Evolutionary conservation across 768 basidiomycete species (phyloP).

Genomic region (Mycena alexandri): DNA sequence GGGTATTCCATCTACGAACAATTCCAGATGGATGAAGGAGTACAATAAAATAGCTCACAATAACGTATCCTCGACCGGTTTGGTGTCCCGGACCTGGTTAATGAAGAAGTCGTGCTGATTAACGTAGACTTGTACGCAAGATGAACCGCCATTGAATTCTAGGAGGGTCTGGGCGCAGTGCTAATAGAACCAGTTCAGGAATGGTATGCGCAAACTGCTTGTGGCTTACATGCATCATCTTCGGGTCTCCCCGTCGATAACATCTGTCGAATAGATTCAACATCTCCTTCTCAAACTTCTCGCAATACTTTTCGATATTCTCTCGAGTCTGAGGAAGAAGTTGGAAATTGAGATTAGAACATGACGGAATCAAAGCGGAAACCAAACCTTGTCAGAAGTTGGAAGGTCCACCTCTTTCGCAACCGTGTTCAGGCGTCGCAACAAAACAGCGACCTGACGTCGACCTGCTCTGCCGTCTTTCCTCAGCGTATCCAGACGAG

Average conservation of each 20-base stretch:
- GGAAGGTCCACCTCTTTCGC: slow-evolving; percentile 95
- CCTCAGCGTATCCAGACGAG: slow-evolving; percentile 77
- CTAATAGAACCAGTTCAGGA: slow-evolving; percentile 57
- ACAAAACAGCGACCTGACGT: slow-evolving; percentile 87
- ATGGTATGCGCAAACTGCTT: too few relatives aligned
- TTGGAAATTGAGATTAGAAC: neutral
- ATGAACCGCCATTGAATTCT: slow-evolving; percentile 97
- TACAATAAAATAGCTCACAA: slow-evolving; percentile 56
- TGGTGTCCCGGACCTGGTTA: slow-evolving; percentile 82
- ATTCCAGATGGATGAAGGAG: slow-evolving; percentile 7
- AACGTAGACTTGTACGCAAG: slow-evolving; percentile 98
- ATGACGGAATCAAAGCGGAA: neutral
- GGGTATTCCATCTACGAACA: slow-evolving; percentile 76
- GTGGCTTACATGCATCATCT: slow-evolving; percentile 93
- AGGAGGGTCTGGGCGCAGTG: slow-evolving; percentile 97
- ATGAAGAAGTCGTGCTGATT: slow-evolving; percentile 99
- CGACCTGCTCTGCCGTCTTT: slow-evolving; percentile 93
- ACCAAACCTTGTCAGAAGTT: slow-evolving; percentile 79
- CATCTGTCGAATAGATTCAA: slow-evolving; percentile 94
- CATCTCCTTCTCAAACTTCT: slow-evolving; percentile 99
- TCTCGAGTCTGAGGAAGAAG: slow-evolving; percentile 76
- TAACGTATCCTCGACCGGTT: slow-evolving; percentile 65
- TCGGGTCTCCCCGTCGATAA: slow-evolving; percentile 97
- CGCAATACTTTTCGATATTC: slow-evolving; percentile 96
- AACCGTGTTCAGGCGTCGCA: slow-evolving; percentile 86